These are phyloP conservation scores for Arthrobotrys entomopaga DNA, from an alignment of 2,329 filamentous ascomycete genomes.

Conservation along the genomic window DNA sequence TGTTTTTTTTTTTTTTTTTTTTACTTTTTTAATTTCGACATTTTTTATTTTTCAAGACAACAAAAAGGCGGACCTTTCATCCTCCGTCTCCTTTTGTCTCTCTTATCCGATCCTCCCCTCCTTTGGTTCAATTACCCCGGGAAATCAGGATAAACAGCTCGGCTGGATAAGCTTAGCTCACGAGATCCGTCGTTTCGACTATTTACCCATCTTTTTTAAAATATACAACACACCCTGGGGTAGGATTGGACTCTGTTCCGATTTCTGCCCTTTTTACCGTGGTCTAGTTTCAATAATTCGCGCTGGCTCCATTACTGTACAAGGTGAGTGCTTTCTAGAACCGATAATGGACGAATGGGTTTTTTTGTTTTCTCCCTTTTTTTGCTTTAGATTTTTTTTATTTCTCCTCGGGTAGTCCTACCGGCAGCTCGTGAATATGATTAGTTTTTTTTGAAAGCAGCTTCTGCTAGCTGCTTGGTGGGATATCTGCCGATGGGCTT, in stretches of 20 bases:
- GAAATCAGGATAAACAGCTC: slow-evolving; percentile 54
- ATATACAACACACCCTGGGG: slow-evolving; percentile 44
- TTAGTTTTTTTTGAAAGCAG: not conserved
- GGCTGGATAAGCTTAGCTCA: slow-evolving; percentile 52
- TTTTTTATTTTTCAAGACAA: not conserved
- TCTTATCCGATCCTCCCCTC: slow-evolving; percentile 42
- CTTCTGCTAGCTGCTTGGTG: not conserved
- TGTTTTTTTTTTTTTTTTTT: slow-evolving; percentile 3
- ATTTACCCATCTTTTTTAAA: slow-evolving; percentile 35
- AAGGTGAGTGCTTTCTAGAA: slow-evolving; percentile 45
- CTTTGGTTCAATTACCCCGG: slow-evolving; percentile 38
- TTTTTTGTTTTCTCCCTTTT: slow-evolving; percentile 21
- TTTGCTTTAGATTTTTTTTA: not conserved
- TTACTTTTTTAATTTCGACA: slow-evolving; percentile 2
- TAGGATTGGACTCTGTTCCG: slow-evolving; percentile 53
- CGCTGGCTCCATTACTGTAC: slow-evolving; percentile 55
- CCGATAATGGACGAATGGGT: slow-evolving; percentile 32
- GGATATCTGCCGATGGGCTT: slow-evolving; percentile 25
- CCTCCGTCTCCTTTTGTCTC: slow-evolving; percentile 27
- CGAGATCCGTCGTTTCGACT: slow-evolving; percentile 50
- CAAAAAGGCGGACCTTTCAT: slow-evolving; percentile 29
- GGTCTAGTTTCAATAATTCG: slow-evolving; percentile 49
- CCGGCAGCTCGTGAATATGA: slow-evolving; percentile 51
- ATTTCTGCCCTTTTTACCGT: slow-evolving; percentile 54
- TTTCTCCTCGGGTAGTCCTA: slow-evolving; percentile 44